Evolutionary conservation across 345 rosid genomes (phyloP).

Genomic region (Hypericum perforatum): DNA sequence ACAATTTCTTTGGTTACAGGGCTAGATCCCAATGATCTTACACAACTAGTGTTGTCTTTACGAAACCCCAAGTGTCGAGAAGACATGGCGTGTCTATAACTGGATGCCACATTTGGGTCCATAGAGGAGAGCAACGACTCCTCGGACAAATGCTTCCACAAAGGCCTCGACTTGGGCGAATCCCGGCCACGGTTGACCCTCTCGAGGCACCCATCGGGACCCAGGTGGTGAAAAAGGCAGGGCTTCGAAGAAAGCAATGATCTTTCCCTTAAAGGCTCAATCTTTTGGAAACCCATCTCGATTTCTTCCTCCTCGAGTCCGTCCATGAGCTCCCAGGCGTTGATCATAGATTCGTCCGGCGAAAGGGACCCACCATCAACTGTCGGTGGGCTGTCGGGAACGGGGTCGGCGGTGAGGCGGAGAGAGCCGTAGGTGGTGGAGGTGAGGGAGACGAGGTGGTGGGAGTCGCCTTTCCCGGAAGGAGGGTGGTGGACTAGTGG

Average conservation of each 20-base stretch:
- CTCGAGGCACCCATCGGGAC: conserved; percentile 19
- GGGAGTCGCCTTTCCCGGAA: conserved; percentile 67
- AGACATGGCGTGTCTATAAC: conserved; percentile 58
- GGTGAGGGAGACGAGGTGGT: conserved; percentile 78
- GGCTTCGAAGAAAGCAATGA: conserved; percentile 16
- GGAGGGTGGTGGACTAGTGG: conserved; percentile 90
- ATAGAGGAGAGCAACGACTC: conserved; percentile 52
- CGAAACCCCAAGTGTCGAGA: conserved; percentile 43
- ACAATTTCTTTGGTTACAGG: conserved; percentile 12
- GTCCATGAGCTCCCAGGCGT: conserved; percentile 97
- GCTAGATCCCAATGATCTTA: conserved; percentile 21
- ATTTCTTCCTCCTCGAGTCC: conserved; percentile 40
- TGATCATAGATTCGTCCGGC: conserved; percentile 79
- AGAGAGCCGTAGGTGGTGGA: conserved; percentile 86
- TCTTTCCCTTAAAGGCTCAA: conserved; percentile 7
- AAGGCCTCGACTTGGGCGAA: conserved; percentile 29
- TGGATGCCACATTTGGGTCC: conserved; percentile 54
- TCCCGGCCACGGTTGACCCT: conserved; percentile 24
- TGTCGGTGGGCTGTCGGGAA: conserved; percentile 15
- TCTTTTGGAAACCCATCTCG: conserved; percentile 31
- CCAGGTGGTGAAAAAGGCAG: conserved; percentile 17
- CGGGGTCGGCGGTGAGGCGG: conserved; percentile 24
- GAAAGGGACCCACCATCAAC: conserved; percentile 16
- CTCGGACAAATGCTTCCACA: conserved; percentile 70
- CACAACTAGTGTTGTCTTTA: conserved; percentile 9